These are phyloP conservation scores for Aspergillus hancockii DNA, from an alignment of 495 filamentous ascomycete genomes.

Conservation along the genomic window DNA sequence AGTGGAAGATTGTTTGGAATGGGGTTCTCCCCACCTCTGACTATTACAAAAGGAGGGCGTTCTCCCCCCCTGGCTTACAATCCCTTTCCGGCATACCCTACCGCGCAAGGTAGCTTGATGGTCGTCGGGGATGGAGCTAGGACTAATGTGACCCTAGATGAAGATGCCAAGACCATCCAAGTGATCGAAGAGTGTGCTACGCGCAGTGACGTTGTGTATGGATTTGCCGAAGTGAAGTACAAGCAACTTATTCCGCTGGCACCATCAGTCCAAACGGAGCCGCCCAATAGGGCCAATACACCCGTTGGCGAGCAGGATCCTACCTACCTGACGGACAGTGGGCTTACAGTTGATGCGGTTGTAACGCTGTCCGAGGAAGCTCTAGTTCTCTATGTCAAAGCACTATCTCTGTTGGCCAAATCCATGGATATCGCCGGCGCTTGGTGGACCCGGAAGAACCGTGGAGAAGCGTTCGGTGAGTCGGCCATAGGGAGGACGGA, in stretches of 20 bases:
- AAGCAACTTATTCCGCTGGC: constrained; percentile 88
- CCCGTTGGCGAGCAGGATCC: constrained; percentile 40
- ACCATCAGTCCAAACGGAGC: constrained; percentile 64
- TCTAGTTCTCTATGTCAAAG: constrained; percentile 93
- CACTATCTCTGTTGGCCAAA: constrained; percentile 80
- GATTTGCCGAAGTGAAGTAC: constrained; percentile 97
- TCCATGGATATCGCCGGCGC: constrained; percentile 95
- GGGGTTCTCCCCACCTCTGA: constrained; percentile 68
- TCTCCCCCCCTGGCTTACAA: constrained; percentile 79
- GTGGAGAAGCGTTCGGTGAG: constrained; percentile 60
- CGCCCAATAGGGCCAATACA: constrained; percentile 30
- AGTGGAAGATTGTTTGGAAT: constrained; percentile 80
- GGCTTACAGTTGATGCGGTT: constrained; percentile 79
- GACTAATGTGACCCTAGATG: constrained; percentile 62
- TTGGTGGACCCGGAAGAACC: constrained; percentile 84
- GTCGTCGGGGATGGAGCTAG: constrained; percentile 68
- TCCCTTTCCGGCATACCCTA: constrained; percentile 82
- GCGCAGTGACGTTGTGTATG: constrained; percentile 91
- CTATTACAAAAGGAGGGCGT: constrained; percentile 62
- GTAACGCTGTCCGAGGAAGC: constrained; percentile 92
- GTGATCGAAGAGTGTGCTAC: constrained; percentile 88
- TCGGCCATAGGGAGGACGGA: constrained; percentile 40
- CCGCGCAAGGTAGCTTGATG: constrained; percentile 57
- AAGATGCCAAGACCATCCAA: constrained; percentile 76
- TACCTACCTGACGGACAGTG: constrained; percentile 36